These are phyloP conservation scores for Cordyceps fumosorosea DNA, from an alignment of 2,329 filamentous ascomycete genomes.

Conservation along the genomic window DNA sequence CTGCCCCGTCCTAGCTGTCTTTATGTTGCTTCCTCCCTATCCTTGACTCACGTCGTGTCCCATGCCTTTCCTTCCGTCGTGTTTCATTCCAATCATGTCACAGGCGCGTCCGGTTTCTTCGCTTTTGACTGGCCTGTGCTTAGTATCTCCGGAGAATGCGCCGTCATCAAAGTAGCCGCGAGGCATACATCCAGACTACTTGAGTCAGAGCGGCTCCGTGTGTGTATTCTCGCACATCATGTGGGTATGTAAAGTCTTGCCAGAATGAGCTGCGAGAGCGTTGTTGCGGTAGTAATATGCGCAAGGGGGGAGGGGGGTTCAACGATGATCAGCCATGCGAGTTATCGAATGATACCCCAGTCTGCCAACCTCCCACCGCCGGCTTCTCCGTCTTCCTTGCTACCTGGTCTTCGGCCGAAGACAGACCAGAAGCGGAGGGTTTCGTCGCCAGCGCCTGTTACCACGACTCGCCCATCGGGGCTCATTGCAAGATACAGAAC, in stretches of 20 bases:
- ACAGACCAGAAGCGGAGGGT: conserved; percentile 95
- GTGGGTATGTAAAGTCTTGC: neutral
- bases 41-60: neutral
- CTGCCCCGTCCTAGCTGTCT: neutral
- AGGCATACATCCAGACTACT: no score
- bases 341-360: conserved; percentile 73
- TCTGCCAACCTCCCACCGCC: conserved; percentile 59
- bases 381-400: conserved; percentile 59
- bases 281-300: no score
- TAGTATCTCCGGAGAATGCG: neutral
- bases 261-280: neutral
- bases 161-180: neutral
- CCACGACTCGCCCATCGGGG: conserved; percentile 86
- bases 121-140: neutral
- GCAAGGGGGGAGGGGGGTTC: neutral
- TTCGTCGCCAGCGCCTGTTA: conserved; percentile 94
- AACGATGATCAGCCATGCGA: neutral
- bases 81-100: neutral
- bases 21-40: neutral
- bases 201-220: no score
- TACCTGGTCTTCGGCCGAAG: conserved; percentile 75
- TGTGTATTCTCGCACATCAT: neutral
- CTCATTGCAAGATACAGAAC: conserved; percentile 97
- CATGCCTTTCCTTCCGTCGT: neutral
- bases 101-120: neutral